Evolutionary conservation across 2,329 filamentous ascomycete species (phyloP).

Genomic region (Verticillium zaregamsianum): DNA sequence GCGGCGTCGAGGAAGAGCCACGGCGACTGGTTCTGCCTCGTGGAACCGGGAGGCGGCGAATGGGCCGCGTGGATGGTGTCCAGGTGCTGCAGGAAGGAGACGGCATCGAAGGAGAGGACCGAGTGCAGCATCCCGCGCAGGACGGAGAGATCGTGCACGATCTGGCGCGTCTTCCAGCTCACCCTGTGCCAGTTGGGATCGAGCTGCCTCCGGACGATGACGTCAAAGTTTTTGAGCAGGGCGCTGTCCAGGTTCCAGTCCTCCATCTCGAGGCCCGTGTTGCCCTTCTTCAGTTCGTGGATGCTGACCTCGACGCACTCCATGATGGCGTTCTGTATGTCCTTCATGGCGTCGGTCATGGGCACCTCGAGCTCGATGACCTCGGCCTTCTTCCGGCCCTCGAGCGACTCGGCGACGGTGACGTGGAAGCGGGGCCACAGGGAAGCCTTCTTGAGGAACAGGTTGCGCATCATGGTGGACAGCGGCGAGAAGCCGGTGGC

Average conservation of each 20-base stretch:
- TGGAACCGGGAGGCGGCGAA: constrained; percentile 82
- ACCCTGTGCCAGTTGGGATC: constrained; percentile 97
- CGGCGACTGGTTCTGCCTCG: constrained; percentile 81
- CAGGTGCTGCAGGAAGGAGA: constrained; percentile 87
- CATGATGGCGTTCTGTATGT: constrained; percentile 90
- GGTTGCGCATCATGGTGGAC: constrained; percentile 83
- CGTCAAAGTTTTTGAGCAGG: constrained; percentile 86
- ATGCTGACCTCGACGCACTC: constrained; percentile 96
- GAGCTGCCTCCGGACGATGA: constrained; percentile 80
- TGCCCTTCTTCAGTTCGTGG: constrained; percentile 86
- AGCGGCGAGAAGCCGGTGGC: constrained; percentile 83
- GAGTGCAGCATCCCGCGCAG: constrained; percentile 78
- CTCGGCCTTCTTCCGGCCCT: constrained; percentile 89
- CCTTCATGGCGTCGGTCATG: constrained; percentile 91
- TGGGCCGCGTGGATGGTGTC: constrained; percentile 93
- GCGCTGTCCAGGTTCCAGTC: constrained; percentile 96
- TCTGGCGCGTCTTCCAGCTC: constrained; percentile 91
- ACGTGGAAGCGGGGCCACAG: constrained; percentile 94
- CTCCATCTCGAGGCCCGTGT: constrained; percentile 87
- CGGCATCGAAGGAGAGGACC: constrained; percentile 81
- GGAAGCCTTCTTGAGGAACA: constrained; percentile 84
- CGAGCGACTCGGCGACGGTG: constrained; percentile 80
- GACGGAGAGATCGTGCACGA: constrained; percentile 83
- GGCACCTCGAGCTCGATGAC: constrained; percentile 95
- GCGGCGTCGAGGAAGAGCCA: constrained; percentile 97